Conservation (phyloP, 352 stramenopile species). For the Phytophthora constricta region DNA sequence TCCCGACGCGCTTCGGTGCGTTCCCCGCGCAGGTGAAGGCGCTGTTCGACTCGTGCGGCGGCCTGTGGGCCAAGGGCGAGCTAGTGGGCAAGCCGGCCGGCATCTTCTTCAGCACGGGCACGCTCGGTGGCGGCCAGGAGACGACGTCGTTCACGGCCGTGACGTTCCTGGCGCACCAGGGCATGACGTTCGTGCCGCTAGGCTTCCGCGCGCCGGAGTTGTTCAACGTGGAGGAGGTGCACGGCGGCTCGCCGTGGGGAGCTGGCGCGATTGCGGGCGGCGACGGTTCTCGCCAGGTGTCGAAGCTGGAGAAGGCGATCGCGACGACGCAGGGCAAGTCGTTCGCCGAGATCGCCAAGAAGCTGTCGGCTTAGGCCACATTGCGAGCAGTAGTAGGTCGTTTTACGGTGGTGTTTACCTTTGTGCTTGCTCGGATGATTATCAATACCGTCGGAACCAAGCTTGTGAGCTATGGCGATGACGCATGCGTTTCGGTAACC, state of each 20-base stretch:
- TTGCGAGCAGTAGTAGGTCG: too few relatives aligned
- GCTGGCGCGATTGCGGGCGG: constrained; percentile 6
- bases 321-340: constrained; percentile 22
- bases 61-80: constrained; percentile 4
- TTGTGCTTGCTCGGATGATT: too few relatives aligned
- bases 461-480: too few relatives aligned
- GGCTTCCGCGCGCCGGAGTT: constrained; percentile 17
- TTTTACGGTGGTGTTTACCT: too few relatives aligned
- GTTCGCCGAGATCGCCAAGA: too few relatives aligned
- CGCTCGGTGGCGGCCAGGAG: constrained; percentile 13
- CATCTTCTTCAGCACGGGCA: constrained; percentile 15
- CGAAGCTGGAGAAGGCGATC: constrained; percentile 17
- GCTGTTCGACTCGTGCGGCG: constrained; percentile 15
- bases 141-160: constrained; percentile 14
- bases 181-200: too few relatives aligned
- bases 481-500: too few relatives aligned
- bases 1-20: constrained; percentile 12
- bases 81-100: constrained; percentile 10
- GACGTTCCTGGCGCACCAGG: constrained; percentile 16
- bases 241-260: constrained; percentile 16
- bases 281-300: constrained; percentile 19
- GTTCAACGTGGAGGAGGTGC: constrained; percentile 18
- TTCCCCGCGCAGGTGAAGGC: constrained; percentile 15
- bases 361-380: constrained; percentile 1
- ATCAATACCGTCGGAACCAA: too few relatives aligned